These are phyloP conservation scores for Rhizophagus sp. DNA, from an alignment of 192 early-diverging fungal genomes.

Conservation along the genomic window DNA sequence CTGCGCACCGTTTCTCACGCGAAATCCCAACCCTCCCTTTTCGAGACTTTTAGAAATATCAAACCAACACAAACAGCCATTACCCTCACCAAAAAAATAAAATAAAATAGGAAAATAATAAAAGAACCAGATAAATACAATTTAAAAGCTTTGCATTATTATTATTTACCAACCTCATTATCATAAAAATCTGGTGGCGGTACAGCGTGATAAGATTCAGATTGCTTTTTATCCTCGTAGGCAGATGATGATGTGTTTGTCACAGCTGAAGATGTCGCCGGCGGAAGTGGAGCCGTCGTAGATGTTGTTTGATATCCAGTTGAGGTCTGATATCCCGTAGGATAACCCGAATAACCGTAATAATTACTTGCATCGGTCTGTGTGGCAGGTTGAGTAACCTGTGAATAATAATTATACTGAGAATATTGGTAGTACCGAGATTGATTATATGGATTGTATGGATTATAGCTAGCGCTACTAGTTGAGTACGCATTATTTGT, in stretches of 20 bases:
- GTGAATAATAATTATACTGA: slow-evolving; percentile 25
- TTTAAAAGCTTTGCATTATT: background rate
- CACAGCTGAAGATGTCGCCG: slow-evolving; percentile 8
- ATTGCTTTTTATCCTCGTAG: slow-evolving; percentile 19
- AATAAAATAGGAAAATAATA: background rate
- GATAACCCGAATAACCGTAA: slow-evolving; percentile 29
- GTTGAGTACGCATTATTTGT: background rate
- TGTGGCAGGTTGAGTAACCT: background rate
- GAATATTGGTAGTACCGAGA: slow-evolving; percentile 27
- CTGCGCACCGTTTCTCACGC: slow-evolving; percentile 30
- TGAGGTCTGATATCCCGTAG: background rate
- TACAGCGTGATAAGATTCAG: slow-evolving; percentile 26
- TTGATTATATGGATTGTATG: slow-evolving; percentile 31
- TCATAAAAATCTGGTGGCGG: slow-evolving; percentile 32
- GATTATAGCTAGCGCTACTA: slow-evolving; percentile 9
- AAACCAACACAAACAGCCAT: background rate
- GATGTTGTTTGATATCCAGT: background rate
- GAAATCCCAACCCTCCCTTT: background rate
- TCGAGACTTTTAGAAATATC: background rate
- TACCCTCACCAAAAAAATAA: background rate
- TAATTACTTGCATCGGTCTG: slow-evolving; percentile 21
- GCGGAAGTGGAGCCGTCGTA: slow-evolving; percentile 9
- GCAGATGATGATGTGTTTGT: background rate
- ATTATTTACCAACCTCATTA: slow-evolving; percentile 28
- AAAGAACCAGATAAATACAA: background rate